Evolutionary conservation across 371 early-diverging fungal species (phyloP).

Genomic region (Rhizomucor pusillus): DNA sequence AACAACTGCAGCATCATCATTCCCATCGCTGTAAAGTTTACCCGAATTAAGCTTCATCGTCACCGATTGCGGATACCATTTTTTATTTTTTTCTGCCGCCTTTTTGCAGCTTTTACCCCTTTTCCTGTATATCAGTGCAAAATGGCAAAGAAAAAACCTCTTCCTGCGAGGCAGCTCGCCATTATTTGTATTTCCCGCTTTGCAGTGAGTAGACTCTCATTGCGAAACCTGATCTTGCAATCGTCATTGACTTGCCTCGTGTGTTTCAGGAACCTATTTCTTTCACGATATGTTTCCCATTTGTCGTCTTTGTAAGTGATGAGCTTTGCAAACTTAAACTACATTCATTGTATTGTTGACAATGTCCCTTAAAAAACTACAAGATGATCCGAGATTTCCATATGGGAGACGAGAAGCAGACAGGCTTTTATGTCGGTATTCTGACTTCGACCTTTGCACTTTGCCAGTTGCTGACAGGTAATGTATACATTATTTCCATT

Average conservation of each 20-base stretch:
- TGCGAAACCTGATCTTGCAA: not conserved
- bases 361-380: not conserved
- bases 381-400: constrained; percentile 64
- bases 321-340: constrained; percentile 20
- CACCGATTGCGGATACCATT: too few species aligned
- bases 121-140: not conserved
- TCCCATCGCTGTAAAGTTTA: too few species aligned
- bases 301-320: constrained; percentile 48
- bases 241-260: constrained; percentile 1
- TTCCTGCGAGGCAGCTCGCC: constrained; percentile 55
- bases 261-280: constrained; percentile 58
- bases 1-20: too few species aligned
- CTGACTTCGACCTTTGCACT: constrained; percentile 64
- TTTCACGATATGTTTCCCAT: constrained; percentile 61
- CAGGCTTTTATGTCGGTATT: constrained; percentile 67
- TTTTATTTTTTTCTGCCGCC: not conserved
- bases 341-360: constrained; percentile 2
- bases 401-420: constrained; percentile 46
- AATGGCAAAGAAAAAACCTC: constrained; percentile 28
- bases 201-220: constrained; percentile 27
- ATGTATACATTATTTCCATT: constrained; percentile 3
- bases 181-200: constrained; percentile 51
- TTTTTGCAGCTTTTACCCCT: not conserved
- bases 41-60: too few species aligned
- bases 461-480: constrained; percentile 58